Evolutionary conservation across 129 eudicot genomes (phyloP), one percentile per base, ranked within the genome.

Genomic region (Arctium minus): DNA sequence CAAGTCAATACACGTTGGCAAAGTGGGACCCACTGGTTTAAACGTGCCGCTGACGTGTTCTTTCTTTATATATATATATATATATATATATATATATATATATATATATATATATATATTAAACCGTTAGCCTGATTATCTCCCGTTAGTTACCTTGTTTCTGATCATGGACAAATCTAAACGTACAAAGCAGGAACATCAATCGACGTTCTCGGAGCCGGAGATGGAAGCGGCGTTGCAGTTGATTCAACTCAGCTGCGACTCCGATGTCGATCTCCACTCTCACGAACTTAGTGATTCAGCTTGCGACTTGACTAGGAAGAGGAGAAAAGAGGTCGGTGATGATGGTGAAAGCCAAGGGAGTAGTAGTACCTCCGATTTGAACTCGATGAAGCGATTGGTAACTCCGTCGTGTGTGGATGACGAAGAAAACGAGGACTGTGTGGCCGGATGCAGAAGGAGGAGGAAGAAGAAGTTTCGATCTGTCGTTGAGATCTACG

Each of bases 191-290:
- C 35, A 18, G 5, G 15, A 18, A 29, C 33, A 67, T n/a, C 9
- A 5, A 15, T 5, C 68, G 29, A 1, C 72, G 36, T 72, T 80
- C 84, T 32, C 53, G 29, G 73, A 22, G 29, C 84, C 77, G 46
- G 79, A 81, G 78, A 46, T 73, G 73, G 79, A 60, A 31, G 85
- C 79, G 15, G 85, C 85, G 8, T 73, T 81, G 62, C 85, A 73
- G 53, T 33, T 81, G 67, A 81, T 81, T 18, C 79, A 81, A 29
- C 79, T 73, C 74, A 62, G 85, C 40, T 39, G 85, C 31, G 79
- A 73, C 2, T 79, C 83, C 37, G 77, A 80, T 7, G 33, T 2
- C 82, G 68, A 77, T n/a, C 27, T 11, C 13, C 31, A 40, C 44
- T 8, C 9, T 36, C 82, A 68, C 75, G 64, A 40, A 2, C 82